Conservation (phyloP, 176 grass and related monocot genomes). For the Oryza rufipogon region DNA sequence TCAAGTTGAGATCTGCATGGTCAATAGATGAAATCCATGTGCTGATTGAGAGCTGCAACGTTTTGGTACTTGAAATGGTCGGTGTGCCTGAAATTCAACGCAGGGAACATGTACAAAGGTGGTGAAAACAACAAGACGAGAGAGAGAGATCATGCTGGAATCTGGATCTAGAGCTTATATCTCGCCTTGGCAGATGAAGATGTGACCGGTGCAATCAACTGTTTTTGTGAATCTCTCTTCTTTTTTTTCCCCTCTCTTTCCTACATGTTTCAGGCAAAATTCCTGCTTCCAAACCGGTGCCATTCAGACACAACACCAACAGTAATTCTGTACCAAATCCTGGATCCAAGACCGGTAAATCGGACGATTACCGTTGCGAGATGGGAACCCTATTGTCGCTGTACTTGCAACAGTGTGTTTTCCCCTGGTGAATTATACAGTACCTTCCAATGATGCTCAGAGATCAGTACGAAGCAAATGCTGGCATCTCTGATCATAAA, state of each 20-base stretch:
- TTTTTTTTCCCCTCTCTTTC: background rate
- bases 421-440: background rate
- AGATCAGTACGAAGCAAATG: background rate
- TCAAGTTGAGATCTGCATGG: background rate
- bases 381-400: background rate
- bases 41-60: background rate
- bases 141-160: background rate
- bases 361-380: background rate
- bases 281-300: background rate
- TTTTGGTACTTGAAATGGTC: background rate
- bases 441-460: constrained; percentile 28
- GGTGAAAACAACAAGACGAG: background rate
- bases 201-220: background rate
- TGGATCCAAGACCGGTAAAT: background rate
- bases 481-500: constrained; percentile 15
- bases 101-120: background rate
- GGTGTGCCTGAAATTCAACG: background rate
- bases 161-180: background rate
- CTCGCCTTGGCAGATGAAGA: background rate
- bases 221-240: background rate
- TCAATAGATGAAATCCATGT: background rate
- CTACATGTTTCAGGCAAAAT: background rate
- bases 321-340: background rate
- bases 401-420: background rate
- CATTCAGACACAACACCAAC: background rate